Percentiles rank a stretch among this genome's conserved stretches.
Evolutionary conservation across 805 yeast species (phyloP).

Genomic region (Jamesozyma rosinii): DNA sequence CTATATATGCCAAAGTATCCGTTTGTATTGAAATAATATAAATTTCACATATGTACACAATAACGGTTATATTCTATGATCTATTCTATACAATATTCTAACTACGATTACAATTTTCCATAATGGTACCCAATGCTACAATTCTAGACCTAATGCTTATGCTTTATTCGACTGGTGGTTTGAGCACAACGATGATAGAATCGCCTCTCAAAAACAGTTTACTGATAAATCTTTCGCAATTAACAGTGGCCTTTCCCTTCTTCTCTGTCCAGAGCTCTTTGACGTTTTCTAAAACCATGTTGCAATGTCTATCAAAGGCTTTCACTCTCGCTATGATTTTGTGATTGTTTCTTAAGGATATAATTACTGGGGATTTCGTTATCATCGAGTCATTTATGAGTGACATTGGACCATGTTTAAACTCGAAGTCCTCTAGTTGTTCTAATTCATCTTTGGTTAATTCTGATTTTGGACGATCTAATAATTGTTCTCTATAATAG

Average conservation of each 20-base stretch:
- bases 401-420: constrained; percentile 83
- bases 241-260: constrained; percentile 48
- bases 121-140: neutral
- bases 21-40: neutral
- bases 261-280: constrained; percentile 75
- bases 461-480: constrained; percentile 70
- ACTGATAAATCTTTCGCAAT: constrained; percentile 71
- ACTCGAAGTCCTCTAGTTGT: constrained; percentile 81
- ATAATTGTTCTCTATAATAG: constrained; percentile 47
- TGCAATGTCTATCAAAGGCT: constrained; percentile 94
- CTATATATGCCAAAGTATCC: neutral
- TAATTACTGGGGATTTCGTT: constrained; percentile 65
- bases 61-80: neutral
- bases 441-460: constrained; percentile 70
- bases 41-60: too few relatives aligned
- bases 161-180: constrained; percentile 31
- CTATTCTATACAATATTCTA: neutral
- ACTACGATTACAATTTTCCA: neutral
- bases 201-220: constrained; percentile 94
- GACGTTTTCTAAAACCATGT: constrained; percentile 85
- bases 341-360: constrained; percentile 87
- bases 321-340: constrained; percentile 82
- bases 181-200: constrained; percentile 76
- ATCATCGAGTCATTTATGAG: constrained; percentile 76
- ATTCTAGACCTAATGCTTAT: neutral